Conservation (phyloP, 192 early-diverging fungal species). For the Kappamyces sp. region DNA sequence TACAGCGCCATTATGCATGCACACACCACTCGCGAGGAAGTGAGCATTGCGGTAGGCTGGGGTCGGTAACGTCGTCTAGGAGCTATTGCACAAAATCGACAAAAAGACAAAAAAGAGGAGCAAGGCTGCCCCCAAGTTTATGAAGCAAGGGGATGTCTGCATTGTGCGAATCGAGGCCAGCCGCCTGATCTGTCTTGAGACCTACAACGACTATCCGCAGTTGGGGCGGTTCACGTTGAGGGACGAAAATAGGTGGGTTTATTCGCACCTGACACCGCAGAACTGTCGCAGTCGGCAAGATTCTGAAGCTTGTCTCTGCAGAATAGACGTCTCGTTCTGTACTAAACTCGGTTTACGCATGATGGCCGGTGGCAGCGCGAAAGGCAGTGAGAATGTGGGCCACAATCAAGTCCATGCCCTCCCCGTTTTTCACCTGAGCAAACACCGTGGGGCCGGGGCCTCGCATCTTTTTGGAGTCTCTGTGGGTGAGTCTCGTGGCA, state of each 20-base stretch:
- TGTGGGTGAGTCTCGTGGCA: not conserved
- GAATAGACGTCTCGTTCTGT: conserved; percentile 17
- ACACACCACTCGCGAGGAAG: conserved; percentile 84
- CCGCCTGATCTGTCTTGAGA: conserved; percentile 78
- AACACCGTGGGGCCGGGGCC: conserved; percentile 85
- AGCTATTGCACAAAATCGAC: conserved; percentile 85
- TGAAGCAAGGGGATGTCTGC: conserved; percentile 85
- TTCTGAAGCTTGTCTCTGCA: conserved; percentile 67
- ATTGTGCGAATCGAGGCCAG: conserved; percentile 79
- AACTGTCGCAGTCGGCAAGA: conserved; percentile 93
- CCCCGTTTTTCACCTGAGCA: conserved; percentile 86
- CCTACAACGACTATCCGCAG: conserved; percentile 78
- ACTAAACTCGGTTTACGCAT: not conserved
- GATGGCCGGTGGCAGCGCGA: conserved; percentile 10
- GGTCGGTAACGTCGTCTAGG: conserved; percentile 25
- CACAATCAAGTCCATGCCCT: conserved; percentile 77
- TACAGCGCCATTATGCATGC: conserved; percentile 90
- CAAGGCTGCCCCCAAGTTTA: conserved; percentile 83
- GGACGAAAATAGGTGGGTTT: conserved; percentile 69
- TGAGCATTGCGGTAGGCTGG: conserved; percentile 56
- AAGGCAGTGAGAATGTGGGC: conserved; percentile 60
- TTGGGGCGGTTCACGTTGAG: conserved; percentile 97
- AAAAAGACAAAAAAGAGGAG: conserved; percentile 86
- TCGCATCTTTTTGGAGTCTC: conserved; percentile 81
- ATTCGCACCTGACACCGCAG: conserved; percentile 38